Conservation (phyloP, 495 filamentous ascomycete genomes). For the Aspergillus heteromorphus region DNA sequence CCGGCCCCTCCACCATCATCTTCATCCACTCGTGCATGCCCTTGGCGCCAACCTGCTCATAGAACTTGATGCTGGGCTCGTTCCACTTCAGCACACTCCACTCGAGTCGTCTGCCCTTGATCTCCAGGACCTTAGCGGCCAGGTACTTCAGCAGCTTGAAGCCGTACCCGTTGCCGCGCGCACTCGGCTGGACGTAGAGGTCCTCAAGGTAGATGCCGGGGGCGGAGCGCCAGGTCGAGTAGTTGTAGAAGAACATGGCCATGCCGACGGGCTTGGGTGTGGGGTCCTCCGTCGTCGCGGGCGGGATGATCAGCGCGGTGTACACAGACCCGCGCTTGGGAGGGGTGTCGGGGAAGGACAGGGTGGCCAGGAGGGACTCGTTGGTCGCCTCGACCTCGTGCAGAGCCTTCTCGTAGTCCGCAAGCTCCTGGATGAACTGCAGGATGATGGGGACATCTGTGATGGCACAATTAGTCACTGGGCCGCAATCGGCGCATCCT, state of each 20-base stretch:
- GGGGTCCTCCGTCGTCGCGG: slow-evolving; percentile 22
- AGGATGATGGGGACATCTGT: slow-evolving; percentile 83
- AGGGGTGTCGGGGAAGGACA: slow-evolving; percentile 61
- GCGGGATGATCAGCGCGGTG: slow-evolving; percentile 38
- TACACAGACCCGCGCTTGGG: slow-evolving; percentile 37
- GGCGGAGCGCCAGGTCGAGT: slow-evolving; percentile 77
- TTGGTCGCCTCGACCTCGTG: slow-evolving; percentile 75
- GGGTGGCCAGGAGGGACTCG: slow-evolving; percentile 62
- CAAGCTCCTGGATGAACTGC: slow-evolving; percentile 78
- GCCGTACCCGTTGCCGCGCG: slow-evolving; percentile 74
- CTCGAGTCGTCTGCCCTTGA: slow-evolving; percentile 72
- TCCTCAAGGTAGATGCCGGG: slow-evolving; percentile 96
- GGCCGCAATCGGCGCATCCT: neutral
- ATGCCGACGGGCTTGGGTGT: slow-evolving; percentile 46
- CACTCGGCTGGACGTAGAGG: slow-evolving; percentile 69
- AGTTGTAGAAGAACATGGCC: slow-evolving; percentile 68
- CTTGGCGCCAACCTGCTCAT: slow-evolving; percentile 71
- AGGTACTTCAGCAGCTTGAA: slow-evolving; percentile 67
- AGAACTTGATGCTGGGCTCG: slow-evolving; percentile 82
- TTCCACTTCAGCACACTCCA: slow-evolving; percentile 95
- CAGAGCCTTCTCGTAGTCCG: slow-evolving; percentile 71
- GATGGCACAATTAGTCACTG: slow-evolving; percentile 4
- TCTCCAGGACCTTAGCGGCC: slow-evolving; percentile 64
- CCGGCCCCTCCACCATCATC: slow-evolving; percentile 80
- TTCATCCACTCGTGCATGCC: slow-evolving; percentile 82